These are phyloP conservation scores for Lentinula raphanica DNA, from an alignment of 768 basidiomycete genomes.

Conservation along the genomic window DNA sequence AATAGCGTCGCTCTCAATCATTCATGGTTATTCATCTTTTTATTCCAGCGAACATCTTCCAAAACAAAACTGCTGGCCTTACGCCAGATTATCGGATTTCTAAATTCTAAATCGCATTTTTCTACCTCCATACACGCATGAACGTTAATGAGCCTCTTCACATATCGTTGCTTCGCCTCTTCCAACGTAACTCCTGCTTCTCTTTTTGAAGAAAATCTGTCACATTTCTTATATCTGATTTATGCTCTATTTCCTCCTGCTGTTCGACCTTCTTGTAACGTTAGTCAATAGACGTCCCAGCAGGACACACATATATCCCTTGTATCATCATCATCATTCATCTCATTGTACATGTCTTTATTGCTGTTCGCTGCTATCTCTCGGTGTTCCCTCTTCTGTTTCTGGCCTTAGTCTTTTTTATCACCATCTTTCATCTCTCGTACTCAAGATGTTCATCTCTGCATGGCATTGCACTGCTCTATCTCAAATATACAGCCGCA, in stretches of 20 bases:
- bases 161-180: too few relatives aligned
- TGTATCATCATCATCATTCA: not conserved
- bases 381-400: not conserved
- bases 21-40: not conserved
- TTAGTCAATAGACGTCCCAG: not conserved
- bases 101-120: not conserved
- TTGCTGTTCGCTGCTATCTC: not conserved
- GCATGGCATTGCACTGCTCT: not conserved
- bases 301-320: not conserved
- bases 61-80: not conserved
- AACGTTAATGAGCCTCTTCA: not conserved
- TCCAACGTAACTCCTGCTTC: too few relatives aligned
- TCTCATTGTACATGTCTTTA: not conserved
- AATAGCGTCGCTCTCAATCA: not conserved
- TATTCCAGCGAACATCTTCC: not conserved
- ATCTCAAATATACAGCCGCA: not conserved
- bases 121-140: not conserved
- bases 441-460: not conserved
- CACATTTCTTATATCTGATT: not conserved
- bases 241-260: not conserved
- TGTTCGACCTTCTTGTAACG: not conserved
- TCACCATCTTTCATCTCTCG: not conserved
- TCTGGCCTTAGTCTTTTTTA: not conserved
- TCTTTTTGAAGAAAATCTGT: not conserved
- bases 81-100: not conserved